These are phyloP conservation scores for Cokeromyces recurvatus DNA, from an alignment of 371 early-diverging fungal species.

Conservation along the genomic window DNA sequence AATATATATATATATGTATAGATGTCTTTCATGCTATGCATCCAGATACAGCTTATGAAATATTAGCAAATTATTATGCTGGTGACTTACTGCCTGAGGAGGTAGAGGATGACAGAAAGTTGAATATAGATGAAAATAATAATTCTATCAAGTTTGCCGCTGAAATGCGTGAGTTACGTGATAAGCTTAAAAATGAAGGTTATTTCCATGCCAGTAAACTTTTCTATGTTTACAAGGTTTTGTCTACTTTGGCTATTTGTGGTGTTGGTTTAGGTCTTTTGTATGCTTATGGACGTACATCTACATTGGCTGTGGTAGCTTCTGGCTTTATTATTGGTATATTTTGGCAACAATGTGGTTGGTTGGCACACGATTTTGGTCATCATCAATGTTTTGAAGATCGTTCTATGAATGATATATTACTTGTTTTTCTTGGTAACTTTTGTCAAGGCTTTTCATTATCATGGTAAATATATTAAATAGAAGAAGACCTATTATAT, in stretches of 20 bases:
- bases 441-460: constrained; percentile 76
- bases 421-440: constrained; percentile 74
- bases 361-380: constrained; percentile 85
- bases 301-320: constrained; percentile 48
- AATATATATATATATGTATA: constrained; percentile 7
- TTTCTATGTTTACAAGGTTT: constrained; percentile 65
- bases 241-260: constrained; percentile 53
- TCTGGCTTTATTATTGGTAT: constrained; percentile 66
- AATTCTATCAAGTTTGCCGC: constrained; percentile 38
- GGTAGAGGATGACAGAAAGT: constrained; percentile 9
- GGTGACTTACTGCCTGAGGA: constrained; percentile 62
- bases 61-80: constrained; percentile 75
- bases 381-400: constrained; percentile 83
- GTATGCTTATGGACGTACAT: constrained; percentile 47
- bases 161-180: constrained; percentile 66
- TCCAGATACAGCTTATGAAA: constrained; percentile 62
- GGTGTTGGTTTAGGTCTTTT: constrained; percentile 50
- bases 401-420: constrained; percentile 57
- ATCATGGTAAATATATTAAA: constrained; percentile 40
- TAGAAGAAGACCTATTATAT: too few relatives aligned
- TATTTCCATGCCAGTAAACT: constrained; percentile 65
- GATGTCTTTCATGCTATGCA: constrained; percentile 90
- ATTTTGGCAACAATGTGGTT: constrained; percentile 87
- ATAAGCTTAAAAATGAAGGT: constrained; percentile 53
- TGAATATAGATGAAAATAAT: neutral